Evolutionary conservation across 306 rosid species (phyloP), one percentile per base, ranked within the genome.

Genomic region (Acmispon strigosus): DNA sequence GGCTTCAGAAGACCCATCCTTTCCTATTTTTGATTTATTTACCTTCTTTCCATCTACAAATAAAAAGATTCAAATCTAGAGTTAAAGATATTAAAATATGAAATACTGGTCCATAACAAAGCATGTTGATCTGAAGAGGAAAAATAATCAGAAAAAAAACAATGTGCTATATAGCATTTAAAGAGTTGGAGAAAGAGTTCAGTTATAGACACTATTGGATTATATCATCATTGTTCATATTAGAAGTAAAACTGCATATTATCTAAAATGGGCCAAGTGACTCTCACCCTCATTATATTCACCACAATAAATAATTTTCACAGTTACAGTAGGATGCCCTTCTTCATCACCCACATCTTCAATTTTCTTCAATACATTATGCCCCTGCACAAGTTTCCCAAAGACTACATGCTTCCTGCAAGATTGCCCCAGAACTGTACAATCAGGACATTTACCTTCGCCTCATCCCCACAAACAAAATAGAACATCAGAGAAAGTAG

Each of bases 341-440:
- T 86, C 92, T 55, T 87, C 90, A 48, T 84, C 96, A 64, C 92
- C 96, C 34, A 54, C 89, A 10, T 82, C 83, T 87, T 94, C 99
- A 67, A 94, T 91, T 82, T 79, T 94, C 76, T 75, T 84, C 75
- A 94, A 77, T 36, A 94, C 20, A 41, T 80, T 82, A 69, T 79
- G 82, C 18, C 99, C 99, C 45, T 83, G 87, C 70, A 83, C 87
- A 89, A 94, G 89, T 82, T 85, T 91, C 64, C 99, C 99, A 79
- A 94, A 94, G 50, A 91, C 95, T 52, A 91, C 81, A 76, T 87
- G 82, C 80, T 94, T 94, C 86, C 99, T 94, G 89, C 59, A 73
- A 80, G 45, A 78, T 62, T 10, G 14, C 7, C 62, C 17, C 66
- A 34, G 39, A 70, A 54, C 43, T 14, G 12, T 66, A 63, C 58